A percentile compares a stretch with the other conserved stretches of the same genome.
Conservation (phyloP, 495 filamentous ascomycete species). For the Neurospora discreta region DNA sequence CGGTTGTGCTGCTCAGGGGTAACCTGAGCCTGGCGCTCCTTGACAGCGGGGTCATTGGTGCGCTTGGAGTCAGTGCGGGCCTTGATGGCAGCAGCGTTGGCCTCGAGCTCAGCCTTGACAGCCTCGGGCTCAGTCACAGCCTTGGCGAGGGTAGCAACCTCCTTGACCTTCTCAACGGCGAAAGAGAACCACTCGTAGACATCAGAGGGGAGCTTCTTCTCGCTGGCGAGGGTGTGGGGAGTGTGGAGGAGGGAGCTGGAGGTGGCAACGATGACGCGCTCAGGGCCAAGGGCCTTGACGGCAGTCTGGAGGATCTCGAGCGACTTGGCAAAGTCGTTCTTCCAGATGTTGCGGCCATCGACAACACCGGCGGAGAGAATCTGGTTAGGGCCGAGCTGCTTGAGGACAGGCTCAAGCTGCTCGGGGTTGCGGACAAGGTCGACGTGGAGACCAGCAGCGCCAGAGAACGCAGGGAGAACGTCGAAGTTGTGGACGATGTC, state of each 20-base stretch:
- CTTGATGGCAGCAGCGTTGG: conserved; percentile 85
- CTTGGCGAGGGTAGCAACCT: conserved; percentile 90
- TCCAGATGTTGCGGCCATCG: conserved; percentile 99
- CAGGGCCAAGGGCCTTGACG: conserved; percentile 86
- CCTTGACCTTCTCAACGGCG: conserved; percentile 83
- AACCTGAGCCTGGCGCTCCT: conserved; percentile 83
- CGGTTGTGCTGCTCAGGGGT: conserved; percentile 80
- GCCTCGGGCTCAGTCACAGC: conserved; percentile 82
- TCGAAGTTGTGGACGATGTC: conserved; percentile 99
- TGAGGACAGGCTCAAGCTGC: conserved; percentile 88
- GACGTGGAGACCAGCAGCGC: conserved; percentile 74
- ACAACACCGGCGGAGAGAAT: conserved; percentile 88
- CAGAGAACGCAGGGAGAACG: conserved; percentile 52
- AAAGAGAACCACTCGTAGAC: conserved; percentile 98
- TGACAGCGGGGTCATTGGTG: conserved; percentile 93
- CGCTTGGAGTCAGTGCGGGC: conserved; percentile 79
- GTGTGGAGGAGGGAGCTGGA: conserved; percentile 96
- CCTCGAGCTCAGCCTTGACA: conserved; percentile 76
- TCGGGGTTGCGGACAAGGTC: conserved; percentile 96
- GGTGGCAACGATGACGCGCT: conserved; percentile 90
- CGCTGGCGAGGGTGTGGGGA: conserved; percentile 90
- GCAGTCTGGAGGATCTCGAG: conserved; percentile 81
- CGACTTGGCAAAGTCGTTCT: conserved; percentile 90
- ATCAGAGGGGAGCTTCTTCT: conserved; percentile 91
- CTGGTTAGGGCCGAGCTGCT: conserved; percentile 81